A percentile compares a stretch with the other conserved stretches of the same genome.
These are phyloP conservation scores for Penicillium goetzii DNA, from an alignment of 495 filamentous ascomycete genomes.

Conservation along the genomic window DNA sequence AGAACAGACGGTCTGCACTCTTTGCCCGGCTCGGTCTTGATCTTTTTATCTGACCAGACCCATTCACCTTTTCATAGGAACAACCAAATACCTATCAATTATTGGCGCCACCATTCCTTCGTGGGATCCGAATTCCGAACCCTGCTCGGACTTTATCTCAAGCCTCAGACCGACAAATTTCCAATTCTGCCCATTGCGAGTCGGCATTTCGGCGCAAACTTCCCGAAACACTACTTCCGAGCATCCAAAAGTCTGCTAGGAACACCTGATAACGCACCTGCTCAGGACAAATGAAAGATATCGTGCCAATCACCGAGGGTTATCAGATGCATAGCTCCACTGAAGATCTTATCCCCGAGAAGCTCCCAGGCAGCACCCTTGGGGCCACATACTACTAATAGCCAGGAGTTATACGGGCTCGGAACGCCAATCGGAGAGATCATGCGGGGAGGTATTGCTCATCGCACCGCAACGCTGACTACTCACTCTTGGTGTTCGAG, in stretches of 20 bases:
- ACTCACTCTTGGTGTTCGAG: not conserved
- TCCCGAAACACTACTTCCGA: constrained; percentile 15
- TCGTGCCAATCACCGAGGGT: not conserved
- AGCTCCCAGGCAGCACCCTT: not conserved
- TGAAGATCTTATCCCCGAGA: constrained; percentile 17
- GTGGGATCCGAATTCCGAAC: not conserved
- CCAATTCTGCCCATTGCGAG: not conserved
- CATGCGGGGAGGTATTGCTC: constrained; percentile 6
- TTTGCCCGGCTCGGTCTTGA: too few species aligned
- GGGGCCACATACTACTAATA: not conserved
- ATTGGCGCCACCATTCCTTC: too few species aligned
- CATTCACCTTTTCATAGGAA: too few species aligned
- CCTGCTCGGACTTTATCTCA: not conserved
- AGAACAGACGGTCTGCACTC: too few species aligned
- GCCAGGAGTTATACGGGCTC: not conserved
- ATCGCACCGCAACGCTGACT: not conserved
- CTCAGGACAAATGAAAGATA: not conserved
- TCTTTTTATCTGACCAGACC: too few species aligned
- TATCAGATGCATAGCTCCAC: not conserved
- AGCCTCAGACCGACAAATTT: not conserved
- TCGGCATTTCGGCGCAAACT: constrained; percentile 14
- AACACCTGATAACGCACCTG: not conserved
- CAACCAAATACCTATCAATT: too few species aligned
- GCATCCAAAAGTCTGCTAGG: not conserved
- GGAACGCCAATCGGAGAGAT: constrained; percentile 4